Base-by-base conservation (phyloP, 176 grass and related monocot genomes). In the Ensete glaucum region DNA sequence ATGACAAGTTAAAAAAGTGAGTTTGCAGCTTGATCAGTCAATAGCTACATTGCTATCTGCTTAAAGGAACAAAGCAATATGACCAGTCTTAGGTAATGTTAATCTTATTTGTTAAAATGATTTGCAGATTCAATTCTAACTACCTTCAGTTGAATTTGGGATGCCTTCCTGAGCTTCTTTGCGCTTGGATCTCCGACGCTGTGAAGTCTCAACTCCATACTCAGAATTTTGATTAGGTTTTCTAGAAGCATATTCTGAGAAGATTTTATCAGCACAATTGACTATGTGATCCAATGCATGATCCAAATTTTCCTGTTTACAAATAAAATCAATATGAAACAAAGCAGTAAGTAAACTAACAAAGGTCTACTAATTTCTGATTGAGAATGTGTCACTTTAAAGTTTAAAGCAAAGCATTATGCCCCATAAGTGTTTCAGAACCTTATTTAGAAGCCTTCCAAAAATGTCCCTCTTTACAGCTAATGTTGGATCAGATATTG, bases 241-340 rank as follows among this genome's bases (percentile, higher is more conserved):
- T 53, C 62, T 64, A 71, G 34, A 49, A 73, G 71, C 51, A 81
- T 78, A 34, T 78, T 71, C 77, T 65, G 71, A 81, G 58, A 84
- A 55, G 9, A 87, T 23, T 84, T 87, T 90, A 72, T 82, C 78
- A 51, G 80, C 81, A 82, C 71, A 87, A 78, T 82, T 79, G 26
- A 98, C 79, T 81, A 98, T 69, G 85, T 89, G 94, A 63, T 85
- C 75, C 84, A 93, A 76, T 67, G 75, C 74, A 72, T 76, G 62
- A 25, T 78, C 83, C 24, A 89, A 24, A 70, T 57, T 86, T 84
- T 65, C 78, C 24, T 75, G 79, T 88, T 87, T 73, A 85, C 50
- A 88, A 71, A 71, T 55, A 71, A 76, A 71, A 78, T 15, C 21
- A 74, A 79, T 79, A 67, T 58, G 17, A 1, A 19, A 51, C 6